Evolutionary conservation across 805 yeast species (phyloP).

Genomic region (Candida fluviatilis): DNA sequence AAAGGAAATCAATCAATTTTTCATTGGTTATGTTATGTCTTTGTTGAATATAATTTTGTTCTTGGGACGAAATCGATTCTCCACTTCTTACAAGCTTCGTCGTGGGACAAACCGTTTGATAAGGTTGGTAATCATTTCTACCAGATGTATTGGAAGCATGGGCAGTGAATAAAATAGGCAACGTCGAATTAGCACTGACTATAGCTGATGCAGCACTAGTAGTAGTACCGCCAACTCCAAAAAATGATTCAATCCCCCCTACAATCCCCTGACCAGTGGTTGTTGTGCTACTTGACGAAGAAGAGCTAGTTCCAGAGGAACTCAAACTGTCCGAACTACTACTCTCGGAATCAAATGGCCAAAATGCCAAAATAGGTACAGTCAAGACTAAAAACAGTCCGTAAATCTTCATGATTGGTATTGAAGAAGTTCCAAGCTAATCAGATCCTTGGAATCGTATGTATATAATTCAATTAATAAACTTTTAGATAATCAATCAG

Average conservation of each 20-base stretch:
- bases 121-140: conserved; percentile 27
- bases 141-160: conserved; percentile 3
- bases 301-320: conserved; percentile 1
- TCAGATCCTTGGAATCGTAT: too few species aligned
- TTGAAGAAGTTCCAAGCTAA: too few species aligned
- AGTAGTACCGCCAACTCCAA: conserved; percentile 7
- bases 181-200: not conserved
- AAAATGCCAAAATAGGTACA: conserved; percentile 2
- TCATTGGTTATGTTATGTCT: conserved; percentile 27
- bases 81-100: conserved; percentile 25
- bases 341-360: conserved; percentile 8
- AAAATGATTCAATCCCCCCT: conserved; percentile 9
- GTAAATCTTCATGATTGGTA: too few species aligned
- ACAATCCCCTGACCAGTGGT: conserved; percentile 1
- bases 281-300: too few species aligned
- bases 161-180: not conserved
- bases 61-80: conserved; percentile 16
- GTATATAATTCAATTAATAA: too few species aligned
- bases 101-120: conserved; percentile 26
- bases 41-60: conserved; percentile 20
- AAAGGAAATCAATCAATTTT: conserved; percentile 23
- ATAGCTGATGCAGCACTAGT: conserved; percentile 1
- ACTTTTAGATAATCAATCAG: too few species aligned
- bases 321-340: not conserved
- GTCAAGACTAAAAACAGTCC: too few species aligned